Base-by-base conservation (phyloP, 306 rosid genomes). In the Inga leiocalycina region DNA sequence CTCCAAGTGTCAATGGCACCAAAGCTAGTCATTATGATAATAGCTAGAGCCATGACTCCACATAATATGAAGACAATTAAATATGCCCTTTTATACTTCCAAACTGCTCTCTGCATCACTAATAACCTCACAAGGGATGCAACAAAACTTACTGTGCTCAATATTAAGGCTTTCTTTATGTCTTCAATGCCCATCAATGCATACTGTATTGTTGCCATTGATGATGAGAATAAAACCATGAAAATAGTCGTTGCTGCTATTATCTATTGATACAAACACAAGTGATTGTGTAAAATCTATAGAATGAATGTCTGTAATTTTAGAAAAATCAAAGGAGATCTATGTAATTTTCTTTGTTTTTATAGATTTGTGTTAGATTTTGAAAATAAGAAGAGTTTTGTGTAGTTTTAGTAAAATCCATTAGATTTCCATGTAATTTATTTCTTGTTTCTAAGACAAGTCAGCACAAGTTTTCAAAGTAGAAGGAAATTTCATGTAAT, bases 181-280 rank as follows among this genome's bases (percentile, higher is more conserved):
- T 93, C 88, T 79, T 92, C 91, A 94, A 92, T 91, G 69, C 98
- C 98, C 87, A 92, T 61, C 86, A 92, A 12, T 52, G 87, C 72
- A 74, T 91, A 92, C 88, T 95, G 98, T 81, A 92, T 85, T 0
- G 95, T 89, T 15, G 98, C 93, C 98, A 92, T 93, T 10, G 93
- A 89, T 16, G 98, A 87, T 3, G 98, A 93, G 93, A 95, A 95
- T 86, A 95, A 90, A 51, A 93, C 98, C 97, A 92, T 93, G 98
- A 95, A 93, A 22, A 93, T 91, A 80, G 95, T 88, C 46, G 97
- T 95, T 73, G 97, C 98, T 30, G 97, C 94, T 20, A 98, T 91
- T 81, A 89, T 82, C 98, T 91, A 83, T 61, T 64, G 75, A 61
- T 22, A 24, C 52, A 41, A 44, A 71, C 43, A n/a, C 16, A 71